These are phyloP conservation scores for Diutina scorzettiae DNA, from an alignment of 1,139 yeast species.

Conservation along the genomic window DNA sequence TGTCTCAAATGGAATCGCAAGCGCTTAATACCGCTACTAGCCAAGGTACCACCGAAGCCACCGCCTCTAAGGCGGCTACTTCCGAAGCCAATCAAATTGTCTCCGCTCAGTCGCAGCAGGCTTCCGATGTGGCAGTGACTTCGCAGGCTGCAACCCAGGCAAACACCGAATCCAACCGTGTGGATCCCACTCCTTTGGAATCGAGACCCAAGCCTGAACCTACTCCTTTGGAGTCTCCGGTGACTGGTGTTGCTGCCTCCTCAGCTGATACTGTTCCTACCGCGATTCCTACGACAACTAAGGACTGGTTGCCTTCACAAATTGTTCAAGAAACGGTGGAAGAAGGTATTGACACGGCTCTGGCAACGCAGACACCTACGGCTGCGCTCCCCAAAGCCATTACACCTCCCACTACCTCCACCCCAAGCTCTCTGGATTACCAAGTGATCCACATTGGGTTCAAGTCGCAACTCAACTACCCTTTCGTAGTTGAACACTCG, in stretches of 20 bases:
- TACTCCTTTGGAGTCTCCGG: not conserved
- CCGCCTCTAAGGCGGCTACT: not conserved
- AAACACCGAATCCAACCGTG: not conserved
- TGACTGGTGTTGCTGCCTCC: not conserved
- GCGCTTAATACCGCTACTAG: not conserved
- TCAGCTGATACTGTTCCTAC: constrained; percentile 1
- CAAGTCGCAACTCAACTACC: constrained; percentile 53
- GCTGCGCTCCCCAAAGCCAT: constrained; percentile 51
- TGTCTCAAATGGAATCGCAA: not conserved
- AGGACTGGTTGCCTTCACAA: constrained; percentile 39
- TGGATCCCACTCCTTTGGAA: not conserved
- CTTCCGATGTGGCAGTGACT: not conserved
- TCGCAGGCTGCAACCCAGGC: not conserved
- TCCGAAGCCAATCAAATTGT: too few species aligned
- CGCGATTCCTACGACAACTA: constrained; percentile 10
- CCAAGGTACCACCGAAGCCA: not conserved
- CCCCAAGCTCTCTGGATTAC: constrained; percentile 36
- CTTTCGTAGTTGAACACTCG: constrained; percentile 56
- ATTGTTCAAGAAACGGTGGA: constrained; percentile 26
- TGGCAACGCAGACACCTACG: constrained; percentile 21
- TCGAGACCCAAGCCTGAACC: not conserved
- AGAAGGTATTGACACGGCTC: constrained; percentile 19
- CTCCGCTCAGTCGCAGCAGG: not conserved
- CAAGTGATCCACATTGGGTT: constrained; percentile 59
- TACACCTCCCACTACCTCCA: constrained; percentile 35